Percentiles rank a stretch among this genome's conserved stretches.
Conservation (phyloP, 805 yeast genomes). For the Saccharomycopsis capsularis region DNA sequence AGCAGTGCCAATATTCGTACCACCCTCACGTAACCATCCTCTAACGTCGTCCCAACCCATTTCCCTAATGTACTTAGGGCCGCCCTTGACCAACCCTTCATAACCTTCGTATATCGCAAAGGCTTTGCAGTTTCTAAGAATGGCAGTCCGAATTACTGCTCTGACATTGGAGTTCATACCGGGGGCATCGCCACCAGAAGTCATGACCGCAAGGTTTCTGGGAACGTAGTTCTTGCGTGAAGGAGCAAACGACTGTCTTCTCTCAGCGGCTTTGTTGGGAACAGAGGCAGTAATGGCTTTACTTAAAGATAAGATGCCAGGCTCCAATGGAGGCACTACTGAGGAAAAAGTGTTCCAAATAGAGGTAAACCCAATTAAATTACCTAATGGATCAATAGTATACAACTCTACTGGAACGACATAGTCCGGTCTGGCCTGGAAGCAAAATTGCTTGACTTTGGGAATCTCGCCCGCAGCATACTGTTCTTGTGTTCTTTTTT, state of each 20-base stretch:
- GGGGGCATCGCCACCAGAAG: conserved; percentile 78
- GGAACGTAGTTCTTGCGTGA: conserved; percentile 6
- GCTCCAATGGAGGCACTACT: conserved; percentile 31
- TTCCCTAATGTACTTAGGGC: conserved; percentile 43
- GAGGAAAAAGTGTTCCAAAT: conserved; percentile 49
- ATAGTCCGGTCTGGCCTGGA: conserved; percentile 64
- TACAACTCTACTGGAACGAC: conserved; percentile 70
- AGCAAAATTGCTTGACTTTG: conserved; percentile 26
- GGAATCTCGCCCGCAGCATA: neutral
- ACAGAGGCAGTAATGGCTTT: no score
- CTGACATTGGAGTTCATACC: conserved; percentile 76
- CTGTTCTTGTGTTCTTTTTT: neutral
- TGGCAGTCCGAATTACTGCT: conserved; percentile 65
- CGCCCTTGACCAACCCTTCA: conserved; percentile 65
- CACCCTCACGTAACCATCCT: conserved; percentile 64
- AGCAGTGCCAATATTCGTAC: conserved; percentile 76
- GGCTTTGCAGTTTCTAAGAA: conserved; percentile 55
- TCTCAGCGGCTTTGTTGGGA: no score
- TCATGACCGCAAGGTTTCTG: conserved; percentile 66
- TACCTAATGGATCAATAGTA: conserved; percentile 78
- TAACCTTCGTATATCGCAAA: conserved; percentile 70
- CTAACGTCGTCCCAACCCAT: conserved; percentile 71
- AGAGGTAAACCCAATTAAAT: conserved; percentile 71
- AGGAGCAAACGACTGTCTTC: neutral
- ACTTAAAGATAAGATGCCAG: neutral